A percentile compares a stretch with the other conserved stretches of the same genome.
These are phyloP conservation scores for Eutypa lata DNA, from an alignment of 2,329 filamentous ascomycete species.

Conservation along the genomic window DNA sequence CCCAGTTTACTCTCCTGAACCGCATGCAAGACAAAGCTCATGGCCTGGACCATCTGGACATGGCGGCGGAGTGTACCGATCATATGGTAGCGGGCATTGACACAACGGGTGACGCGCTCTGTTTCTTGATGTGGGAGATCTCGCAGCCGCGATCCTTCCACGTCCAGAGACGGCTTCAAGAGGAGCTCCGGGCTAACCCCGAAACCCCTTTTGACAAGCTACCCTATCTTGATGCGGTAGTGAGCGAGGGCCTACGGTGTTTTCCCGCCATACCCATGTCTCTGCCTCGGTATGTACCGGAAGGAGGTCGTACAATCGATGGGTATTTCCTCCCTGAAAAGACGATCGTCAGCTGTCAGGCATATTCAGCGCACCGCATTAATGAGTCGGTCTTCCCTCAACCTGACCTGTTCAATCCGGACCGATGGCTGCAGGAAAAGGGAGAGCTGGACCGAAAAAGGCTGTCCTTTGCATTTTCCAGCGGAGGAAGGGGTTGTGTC, in stretches of 20 bases:
- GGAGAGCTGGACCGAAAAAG: constrained; percentile 69
- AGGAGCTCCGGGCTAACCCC: constrained; percentile 46
- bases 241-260: constrained; percentile 60
- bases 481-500: constrained; percentile 62
- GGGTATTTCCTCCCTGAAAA: constrained; percentile 50
- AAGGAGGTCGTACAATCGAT: constrained; percentile 52
- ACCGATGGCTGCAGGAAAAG: constrained; percentile 74
- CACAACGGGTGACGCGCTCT: constrained; percentile 66
- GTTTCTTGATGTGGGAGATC: constrained; percentile 69
- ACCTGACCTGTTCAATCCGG: constrained; percentile 74
- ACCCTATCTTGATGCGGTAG: constrained; percentile 59
- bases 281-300: constrained; percentile 57
- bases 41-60: constrained; percentile 49
- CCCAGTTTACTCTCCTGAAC: constrained; percentile 55
- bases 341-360: constrained; percentile 59
- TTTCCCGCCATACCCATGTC: constrained; percentile 67
- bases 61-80: constrained; percentile 67
- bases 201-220: constrained; percentile 45
- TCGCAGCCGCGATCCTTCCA: constrained; percentile 54
- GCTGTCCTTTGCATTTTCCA: constrained; percentile 64
- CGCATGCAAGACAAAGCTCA: constrained; percentile 52
- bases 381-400: constrained; percentile 70
- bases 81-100: constrained; percentile 72
- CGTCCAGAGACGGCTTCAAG: constrained; percentile 50
- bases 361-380: constrained; percentile 57